Conservation (phyloP, 495 filamentous ascomycete genomes). For the Aspergillus cristatus region DNA sequence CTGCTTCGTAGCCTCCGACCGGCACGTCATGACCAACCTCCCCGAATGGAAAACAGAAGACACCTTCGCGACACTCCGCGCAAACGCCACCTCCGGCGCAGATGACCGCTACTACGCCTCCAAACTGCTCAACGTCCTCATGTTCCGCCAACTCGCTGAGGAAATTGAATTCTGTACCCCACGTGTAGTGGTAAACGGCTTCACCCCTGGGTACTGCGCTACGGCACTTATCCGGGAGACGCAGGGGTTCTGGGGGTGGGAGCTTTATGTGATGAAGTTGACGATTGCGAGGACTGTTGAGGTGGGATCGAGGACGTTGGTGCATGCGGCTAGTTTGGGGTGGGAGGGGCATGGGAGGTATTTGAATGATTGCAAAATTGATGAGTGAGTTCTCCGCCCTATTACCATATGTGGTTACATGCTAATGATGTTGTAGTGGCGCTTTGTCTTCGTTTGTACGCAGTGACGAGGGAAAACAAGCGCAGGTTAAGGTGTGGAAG, state of each 20-base stretch:
- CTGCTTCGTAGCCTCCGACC: slow-evolving; percentile 2
- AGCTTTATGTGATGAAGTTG: neutral
- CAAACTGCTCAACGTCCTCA: neutral
- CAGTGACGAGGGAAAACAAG: neutral
- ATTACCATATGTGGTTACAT: neutral
- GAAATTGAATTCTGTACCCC: slow-evolving; percentile 6
- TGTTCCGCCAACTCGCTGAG: neutral
- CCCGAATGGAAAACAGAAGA: neutral
- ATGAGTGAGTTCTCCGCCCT: neutral
- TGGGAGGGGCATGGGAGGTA: slow-evolving; percentile 34
- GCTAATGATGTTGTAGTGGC: neutral
- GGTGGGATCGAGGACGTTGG: slow-evolving; percentile 31
- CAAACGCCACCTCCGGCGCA: neutral
- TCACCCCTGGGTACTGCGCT: slow-evolving; percentile 36
- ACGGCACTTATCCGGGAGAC: slow-evolving; percentile 9
- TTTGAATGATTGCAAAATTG: neutral
- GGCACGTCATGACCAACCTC: neutral
- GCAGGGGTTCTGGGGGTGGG: slow-evolving; percentile 5
- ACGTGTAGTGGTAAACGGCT: slow-evolving; percentile 35
- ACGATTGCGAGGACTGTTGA: slow-evolving; percentile 15
- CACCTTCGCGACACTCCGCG: neutral
- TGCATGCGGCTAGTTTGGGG: slow-evolving; percentile 23
- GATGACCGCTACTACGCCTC: neutral
- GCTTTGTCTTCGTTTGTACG: neutral
- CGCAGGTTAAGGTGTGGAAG: neutral